Conservation (phyloP, 2,329 filamentous ascomycete genomes). For the Sporothrix sp. region DNA sequence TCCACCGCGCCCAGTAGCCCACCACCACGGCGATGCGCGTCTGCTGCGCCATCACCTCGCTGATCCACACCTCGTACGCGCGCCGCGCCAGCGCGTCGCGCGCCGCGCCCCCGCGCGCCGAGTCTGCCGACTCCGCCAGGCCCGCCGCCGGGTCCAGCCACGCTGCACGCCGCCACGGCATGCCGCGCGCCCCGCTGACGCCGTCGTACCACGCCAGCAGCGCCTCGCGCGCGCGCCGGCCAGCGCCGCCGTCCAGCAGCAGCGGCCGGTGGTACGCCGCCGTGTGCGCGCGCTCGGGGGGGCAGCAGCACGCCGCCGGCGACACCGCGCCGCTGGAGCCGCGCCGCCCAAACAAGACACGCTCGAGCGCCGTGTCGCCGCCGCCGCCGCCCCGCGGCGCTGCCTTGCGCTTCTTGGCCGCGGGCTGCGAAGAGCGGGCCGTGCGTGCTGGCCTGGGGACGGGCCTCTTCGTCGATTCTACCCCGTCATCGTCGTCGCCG, state of each 20-base stretch:
- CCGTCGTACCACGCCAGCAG: slow-evolving; percentile 45
- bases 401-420: neutral
- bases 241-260: slow-evolving; percentile 31
- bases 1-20: slow-evolving; percentile 55
- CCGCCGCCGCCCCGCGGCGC: neutral
- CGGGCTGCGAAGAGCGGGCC: too few relatives aligned
- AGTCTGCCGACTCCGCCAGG: too few relatives aligned
- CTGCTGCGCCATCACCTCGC: slow-evolving; percentile 59
- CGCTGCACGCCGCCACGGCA: slow-evolving; percentile 47
- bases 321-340: neutral
- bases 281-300: slow-evolving; percentile 27
- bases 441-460: too few relatives aligned
- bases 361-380: neutral
- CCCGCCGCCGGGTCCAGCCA: slow-evolving; percentile 39
- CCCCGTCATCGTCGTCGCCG: neutral
- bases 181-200: slow-evolving; percentile 36
- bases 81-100: slow-evolving; percentile 35
- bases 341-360: neutral
- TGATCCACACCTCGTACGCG: slow-evolving; percentile 58
- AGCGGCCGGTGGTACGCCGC: slow-evolving; percentile 41
- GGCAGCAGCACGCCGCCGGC: slow-evolving; percentile 12
- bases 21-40: slow-evolving; percentile 53
- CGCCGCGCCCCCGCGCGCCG: too few relatives aligned
- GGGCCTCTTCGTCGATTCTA: neutral
- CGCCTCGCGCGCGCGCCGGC: slow-evolving; percentile 24